Evolutionary conservation across 2,329 filamentous ascomycete genomes (phyloP).

Genomic region (Drechslerella dactyloides): DNA sequence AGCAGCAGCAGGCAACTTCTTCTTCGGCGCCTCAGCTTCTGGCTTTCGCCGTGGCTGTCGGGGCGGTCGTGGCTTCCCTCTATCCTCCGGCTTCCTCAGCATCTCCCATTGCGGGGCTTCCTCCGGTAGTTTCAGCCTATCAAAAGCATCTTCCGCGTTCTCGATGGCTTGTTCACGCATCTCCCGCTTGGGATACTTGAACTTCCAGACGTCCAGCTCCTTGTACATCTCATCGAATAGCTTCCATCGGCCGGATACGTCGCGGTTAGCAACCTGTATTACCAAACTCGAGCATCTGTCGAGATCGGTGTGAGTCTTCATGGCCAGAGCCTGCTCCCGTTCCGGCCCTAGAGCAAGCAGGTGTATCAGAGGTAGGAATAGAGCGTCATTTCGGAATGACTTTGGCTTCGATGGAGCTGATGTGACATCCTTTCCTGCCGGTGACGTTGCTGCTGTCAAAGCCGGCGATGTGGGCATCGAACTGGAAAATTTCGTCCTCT

Average conservation of each 20-base stretch:
- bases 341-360: constrained; percentile 54
- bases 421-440: constrained; percentile 44
- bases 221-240: constrained; percentile 54
- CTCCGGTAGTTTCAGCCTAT: constrained; percentile 51
- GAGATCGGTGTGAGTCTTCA: constrained; percentile 54
- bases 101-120: constrained; percentile 54
- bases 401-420: constrained; percentile 40
- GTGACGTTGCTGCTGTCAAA: constrained; percentile 38
- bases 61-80: constrained; percentile 51
- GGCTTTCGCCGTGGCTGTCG: constrained; percentile 40
- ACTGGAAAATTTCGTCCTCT: constrained; percentile 39
- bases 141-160: constrained; percentile 53
- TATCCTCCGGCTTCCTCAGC: constrained; percentile 53
- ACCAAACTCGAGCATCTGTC: constrained; percentile 53
- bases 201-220: constrained; percentile 55
- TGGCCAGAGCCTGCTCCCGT: constrained; percentile 53
- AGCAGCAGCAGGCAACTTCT: constrained; percentile 49
- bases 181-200: constrained; percentile 53
- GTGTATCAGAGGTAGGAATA: constrained; percentile 55
- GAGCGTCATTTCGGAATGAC: constrained; percentile 51
- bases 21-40: constrained; percentile 38
- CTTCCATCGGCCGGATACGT: constrained; percentile 52
- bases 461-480: constrained; percentile 47
- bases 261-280: constrained; percentile 52
- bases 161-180: constrained; percentile 54